A percentile compares a stretch with the other conserved stretches of the same genome.
These are phyloP conservation scores for Echites panduratus DNA, from an alignment of 257 asterid genomes.

Conservation along the genomic window DNA sequence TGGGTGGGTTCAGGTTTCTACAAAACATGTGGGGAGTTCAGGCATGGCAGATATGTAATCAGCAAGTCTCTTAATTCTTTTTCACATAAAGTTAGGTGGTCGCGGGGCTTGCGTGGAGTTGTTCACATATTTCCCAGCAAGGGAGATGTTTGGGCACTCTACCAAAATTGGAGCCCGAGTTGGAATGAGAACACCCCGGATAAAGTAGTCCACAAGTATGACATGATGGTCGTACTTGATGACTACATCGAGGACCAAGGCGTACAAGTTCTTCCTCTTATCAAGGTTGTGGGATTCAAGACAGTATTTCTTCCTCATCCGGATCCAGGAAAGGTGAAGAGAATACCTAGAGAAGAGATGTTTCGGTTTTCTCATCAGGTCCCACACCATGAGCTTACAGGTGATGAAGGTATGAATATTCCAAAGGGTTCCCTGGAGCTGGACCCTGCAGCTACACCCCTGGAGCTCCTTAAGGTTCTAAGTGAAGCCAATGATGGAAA, in stretches of 20 bases:
- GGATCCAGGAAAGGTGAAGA: conserved; percentile 32
- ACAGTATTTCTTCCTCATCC: conserved; percentile 57
- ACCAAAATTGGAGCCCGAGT: conserved; percentile 56
- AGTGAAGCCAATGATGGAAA: conserved; percentile 25
- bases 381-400: conserved; percentile 50
- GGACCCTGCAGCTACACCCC: conserved; percentile 78
- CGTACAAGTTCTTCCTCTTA: conserved; percentile 50
- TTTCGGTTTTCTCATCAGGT: conserved; percentile 70
- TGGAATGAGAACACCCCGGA: conserved; percentile 56
- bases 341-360: conserved; percentile 63
- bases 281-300: conserved; percentile 60
- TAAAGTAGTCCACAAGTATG: conserved; percentile 58
- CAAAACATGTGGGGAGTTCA: conserved; percentile 76
- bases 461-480: conserved; percentile 56
- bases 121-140: conserved; percentile 49
- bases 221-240: conserved; percentile 55
- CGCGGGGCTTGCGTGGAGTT: conserved; percentile 49
- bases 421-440: conserved; percentile 72
- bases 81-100: conserved; percentile 64
- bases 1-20: conserved; percentile 72
- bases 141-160: conserved; percentile 79
- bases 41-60: conserved; percentile 46
- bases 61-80: conserved; percentile 52
- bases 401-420: conserved; percentile 46
- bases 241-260: conserved; percentile 55